A percentile compares a stretch with the other conserved stretches of the same genome.
Evolutionary conservation across 148 eudicot genomes (phyloP).

Genomic region (Amaranthus palmeri): DNA sequence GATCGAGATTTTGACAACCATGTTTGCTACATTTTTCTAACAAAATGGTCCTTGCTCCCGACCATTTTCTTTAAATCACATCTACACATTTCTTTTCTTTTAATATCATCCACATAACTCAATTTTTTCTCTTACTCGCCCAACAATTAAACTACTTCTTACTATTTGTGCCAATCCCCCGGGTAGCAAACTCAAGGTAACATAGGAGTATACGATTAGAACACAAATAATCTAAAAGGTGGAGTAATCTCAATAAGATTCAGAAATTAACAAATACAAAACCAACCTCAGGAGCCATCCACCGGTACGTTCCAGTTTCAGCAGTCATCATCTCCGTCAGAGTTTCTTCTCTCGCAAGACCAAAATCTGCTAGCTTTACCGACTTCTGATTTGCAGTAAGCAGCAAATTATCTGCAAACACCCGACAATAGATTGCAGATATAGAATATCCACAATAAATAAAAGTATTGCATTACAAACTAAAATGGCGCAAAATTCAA

Average conservation of each 20-base stretch:
- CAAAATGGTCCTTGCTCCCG: too few relatives aligned
- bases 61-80: too few relatives aligned
- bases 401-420: conserved; percentile 83
- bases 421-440: conserved; percentile 27
- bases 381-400: conserved; percentile 82
- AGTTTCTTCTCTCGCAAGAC: conserved; percentile 97
- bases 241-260: neutral
- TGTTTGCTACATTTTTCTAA: too few relatives aligned
- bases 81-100: too few relatives aligned
- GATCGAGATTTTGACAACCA: too few relatives aligned
- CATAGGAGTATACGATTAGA: neutral
- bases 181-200: too few relatives aligned
- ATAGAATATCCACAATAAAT: neutral
- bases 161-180: too few relatives aligned
- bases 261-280: neutral
- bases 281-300: conserved; percentile 99
- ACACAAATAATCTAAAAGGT: neutral
- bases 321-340: conserved; percentile 99
- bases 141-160: too few relatives aligned
- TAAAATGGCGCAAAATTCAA: neutral
- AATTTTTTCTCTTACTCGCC: too few relatives aligned
- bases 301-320: conserved; percentile 96
- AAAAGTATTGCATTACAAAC: conserved; percentile 1
- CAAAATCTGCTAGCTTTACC: conserved; percentile 97
- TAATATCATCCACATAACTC: too few relatives aligned